Percentiles rank a stretch among this genome's conserved stretches.
phyloP scores from a whole-genome alignment of 371 early-diverging fungal species.

The Mortierella sp. region DNA sequence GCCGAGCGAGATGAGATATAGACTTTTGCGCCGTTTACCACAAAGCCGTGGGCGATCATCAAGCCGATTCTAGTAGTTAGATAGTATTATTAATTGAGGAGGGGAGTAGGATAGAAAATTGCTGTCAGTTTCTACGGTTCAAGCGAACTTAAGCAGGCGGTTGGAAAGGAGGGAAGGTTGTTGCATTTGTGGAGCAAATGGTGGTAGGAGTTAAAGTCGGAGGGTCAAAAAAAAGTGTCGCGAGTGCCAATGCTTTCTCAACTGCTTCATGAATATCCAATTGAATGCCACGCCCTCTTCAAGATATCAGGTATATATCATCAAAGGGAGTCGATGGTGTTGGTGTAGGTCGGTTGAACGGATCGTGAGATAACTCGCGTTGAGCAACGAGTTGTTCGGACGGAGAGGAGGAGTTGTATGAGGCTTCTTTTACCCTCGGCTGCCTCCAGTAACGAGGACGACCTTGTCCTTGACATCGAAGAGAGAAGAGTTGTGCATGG shows the following conservation, averaged over 20 bases:
- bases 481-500: constrained; percentile 61
- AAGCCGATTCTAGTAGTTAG: constrained; percentile 66
- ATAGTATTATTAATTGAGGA: too few species aligned
- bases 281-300: background rate
- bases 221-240: background rate
- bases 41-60: constrained; percentile 83
- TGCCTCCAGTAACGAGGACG: constrained; percentile 94
- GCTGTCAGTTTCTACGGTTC: background rate
- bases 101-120: background rate
- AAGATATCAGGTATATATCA: background rate
- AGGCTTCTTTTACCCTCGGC: constrained; percentile 67
- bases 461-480: constrained; percentile 90
- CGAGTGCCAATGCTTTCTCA: too few species aligned
- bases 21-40: constrained; percentile 82
- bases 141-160: background rate
- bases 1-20: constrained; percentile 82
- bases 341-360: background rate
- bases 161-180: background rate
- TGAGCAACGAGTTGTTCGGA: background rate
- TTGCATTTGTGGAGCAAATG: background rate
- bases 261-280: background rate
- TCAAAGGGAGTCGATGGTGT: background rate
- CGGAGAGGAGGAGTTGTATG: background rate
- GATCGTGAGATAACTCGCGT: background rate
- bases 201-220: background rate